A percentile compares a stretch with the other conserved stretches of the same genome.
phyloP scores from a whole-genome alignment of 495 filamentous ascomycete species.

The Daldinia caldariorum region DNA sequence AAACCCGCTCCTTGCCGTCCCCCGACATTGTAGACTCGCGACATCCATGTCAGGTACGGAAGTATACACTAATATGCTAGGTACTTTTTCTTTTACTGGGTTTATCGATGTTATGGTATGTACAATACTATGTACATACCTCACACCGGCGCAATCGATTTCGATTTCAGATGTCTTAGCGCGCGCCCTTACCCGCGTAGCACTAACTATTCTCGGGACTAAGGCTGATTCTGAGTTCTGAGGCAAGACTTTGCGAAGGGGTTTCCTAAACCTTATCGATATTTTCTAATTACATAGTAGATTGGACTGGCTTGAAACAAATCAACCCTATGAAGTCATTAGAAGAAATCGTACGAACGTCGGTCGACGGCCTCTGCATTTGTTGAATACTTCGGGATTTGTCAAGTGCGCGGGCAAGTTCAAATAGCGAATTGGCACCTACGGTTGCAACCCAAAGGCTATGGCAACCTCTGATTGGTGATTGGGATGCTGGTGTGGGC shows the following conservation, averaged over 20 bases:
- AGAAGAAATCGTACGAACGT: slow-evolving; percentile 33
- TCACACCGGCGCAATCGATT: neutral
- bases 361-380: slow-evolving; percentile 35
- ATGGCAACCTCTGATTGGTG: slow-evolving; percentile 22
- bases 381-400: slow-evolving; percentile 38
- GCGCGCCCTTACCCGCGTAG: slow-evolving; percentile 8
- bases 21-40: neutral
- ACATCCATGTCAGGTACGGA: neutral
- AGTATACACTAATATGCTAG: no score
- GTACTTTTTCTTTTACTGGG: neutral
- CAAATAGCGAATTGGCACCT: slow-evolving; percentile 42
- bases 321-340: slow-evolving; percentile 35
- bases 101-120: neutral
- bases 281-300: no score
- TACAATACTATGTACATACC: neutral
- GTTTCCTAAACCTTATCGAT: slow-evolving; percentile 15
- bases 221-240: slow-evolving; percentile 9
- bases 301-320: neutral
- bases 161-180: slow-evolving; percentile 4
- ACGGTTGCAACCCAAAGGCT: slow-evolving; percentile 34
- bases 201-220: neutral
- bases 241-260: slow-evolving; percentile 41
- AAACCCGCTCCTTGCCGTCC: slow-evolving; percentile 5
- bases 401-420: slow-evolving; percentile 32
- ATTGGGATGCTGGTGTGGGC: slow-evolving; percentile 24